Evolutionary conservation across 805 yeast genomes (phyloP).

Genomic region (Zygotorulaspora sp.): DNA sequence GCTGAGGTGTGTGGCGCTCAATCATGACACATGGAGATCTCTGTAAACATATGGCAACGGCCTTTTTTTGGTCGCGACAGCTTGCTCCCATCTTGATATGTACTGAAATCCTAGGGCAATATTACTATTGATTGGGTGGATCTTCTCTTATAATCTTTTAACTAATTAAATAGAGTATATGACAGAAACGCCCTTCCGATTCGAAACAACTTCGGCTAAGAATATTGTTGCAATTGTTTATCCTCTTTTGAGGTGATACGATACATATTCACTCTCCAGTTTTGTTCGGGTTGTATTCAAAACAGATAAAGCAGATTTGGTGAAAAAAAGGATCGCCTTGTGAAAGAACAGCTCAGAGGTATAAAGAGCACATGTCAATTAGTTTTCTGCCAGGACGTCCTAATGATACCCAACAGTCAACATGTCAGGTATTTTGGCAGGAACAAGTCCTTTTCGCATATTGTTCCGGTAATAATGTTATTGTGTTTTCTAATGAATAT

Average conservation of each 20-base stretch:
- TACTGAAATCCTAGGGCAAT: no score
- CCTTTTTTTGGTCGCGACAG: conserved; percentile 90
- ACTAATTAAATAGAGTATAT: no score
- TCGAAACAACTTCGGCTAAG: no score
- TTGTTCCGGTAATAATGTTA: conserved; percentile 84
- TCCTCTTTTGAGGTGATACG: no score
- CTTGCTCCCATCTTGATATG: conserved; percentile 58
- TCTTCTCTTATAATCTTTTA: no score
- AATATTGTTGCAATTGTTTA: no score
- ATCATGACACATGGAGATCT: conserved; percentile 94
- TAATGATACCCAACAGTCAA: conserved; percentile 50
- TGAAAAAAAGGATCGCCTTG: neutral
- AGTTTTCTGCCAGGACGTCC: conserved; percentile 86
- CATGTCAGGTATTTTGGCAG: conserved; percentile 62
- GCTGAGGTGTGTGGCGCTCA: conserved; percentile 83
- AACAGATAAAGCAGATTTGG: neutral
- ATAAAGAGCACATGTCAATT: conserved; percentile 45
- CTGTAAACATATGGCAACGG: conserved; percentile 93
- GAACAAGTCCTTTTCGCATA: conserved; percentile 61
- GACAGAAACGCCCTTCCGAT: no score
- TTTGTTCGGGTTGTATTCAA: neutral
- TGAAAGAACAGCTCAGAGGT: neutral
- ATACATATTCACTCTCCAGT: no score
- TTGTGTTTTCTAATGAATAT: conserved; percentile 52
- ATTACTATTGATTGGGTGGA: no score